Evolutionary conservation across 2,329 filamentous ascomycete genomes (phyloP).

Genomic region (Arthrobotrys megalospora): DNA sequence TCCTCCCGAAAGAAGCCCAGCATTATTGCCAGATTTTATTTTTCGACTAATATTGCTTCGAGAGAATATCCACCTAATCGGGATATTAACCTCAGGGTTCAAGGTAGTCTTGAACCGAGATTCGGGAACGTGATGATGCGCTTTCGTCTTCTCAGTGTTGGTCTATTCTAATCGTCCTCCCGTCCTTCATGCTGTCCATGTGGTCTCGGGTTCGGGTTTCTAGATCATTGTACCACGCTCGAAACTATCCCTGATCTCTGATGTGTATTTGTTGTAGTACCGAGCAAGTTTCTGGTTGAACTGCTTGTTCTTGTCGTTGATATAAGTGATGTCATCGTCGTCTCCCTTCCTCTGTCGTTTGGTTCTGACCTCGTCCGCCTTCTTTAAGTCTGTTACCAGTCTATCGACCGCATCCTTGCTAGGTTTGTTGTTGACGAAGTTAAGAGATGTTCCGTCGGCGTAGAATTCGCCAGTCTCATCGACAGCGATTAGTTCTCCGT

Average conservation of each 20-base stretch:
- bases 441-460: slow-evolving; percentile 85
- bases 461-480: slow-evolving; percentile 94
- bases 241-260: slow-evolving; percentile 96
- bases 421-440: slow-evolving; percentile 87
- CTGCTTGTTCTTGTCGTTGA: slow-evolving; percentile 99
- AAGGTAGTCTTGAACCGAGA: neutral
- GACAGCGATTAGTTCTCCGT: slow-evolving; percentile 92
- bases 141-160: neutral
- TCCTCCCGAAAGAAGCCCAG: neutral
- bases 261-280: slow-evolving; percentile 99
- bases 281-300: slow-evolving; percentile 97
- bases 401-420: slow-evolving; percentile 89
- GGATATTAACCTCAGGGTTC: too few relatives aligned
- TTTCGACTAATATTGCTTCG: too few relatives aligned
- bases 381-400: slow-evolving; percentile 85
- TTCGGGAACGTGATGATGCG: neutral
- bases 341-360: slow-evolving; percentile 88
- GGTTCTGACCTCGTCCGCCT: slow-evolving; percentile 87
- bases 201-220: slow-evolving; percentile 64
- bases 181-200: slow-evolving; percentile 41
- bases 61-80: neutral
- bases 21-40: too few relatives aligned
- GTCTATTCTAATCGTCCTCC: slow-evolving; percentile 43
- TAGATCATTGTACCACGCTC: slow-evolving; percentile 97
- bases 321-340: slow-evolving; percentile 94